These are phyloP conservation scores for Aspergillus novoparasiticus DNA, from an alignment of 2,329 filamentous ascomycete genomes.

Conservation along the genomic window DNA sequence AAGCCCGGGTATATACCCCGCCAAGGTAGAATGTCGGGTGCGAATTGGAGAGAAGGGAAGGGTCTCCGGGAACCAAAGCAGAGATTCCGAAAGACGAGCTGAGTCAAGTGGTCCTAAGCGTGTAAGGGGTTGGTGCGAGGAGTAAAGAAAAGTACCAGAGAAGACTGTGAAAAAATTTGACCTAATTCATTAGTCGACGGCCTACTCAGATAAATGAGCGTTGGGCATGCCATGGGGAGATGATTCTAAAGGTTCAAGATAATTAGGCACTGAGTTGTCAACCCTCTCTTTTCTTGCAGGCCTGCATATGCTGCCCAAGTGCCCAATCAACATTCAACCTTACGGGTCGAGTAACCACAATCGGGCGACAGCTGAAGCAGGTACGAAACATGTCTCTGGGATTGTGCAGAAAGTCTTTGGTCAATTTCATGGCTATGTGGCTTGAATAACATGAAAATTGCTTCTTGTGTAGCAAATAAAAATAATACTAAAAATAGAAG, in stretches of 20 bases:
- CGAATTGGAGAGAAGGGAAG: neutral
- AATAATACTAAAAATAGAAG: neutral
- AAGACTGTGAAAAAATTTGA: constrained; percentile 6
- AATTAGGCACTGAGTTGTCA: constrained; percentile 14
- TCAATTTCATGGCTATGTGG: neutral
- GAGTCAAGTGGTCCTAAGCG: constrained; percentile 14
- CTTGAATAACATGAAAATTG: neutral
- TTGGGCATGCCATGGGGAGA: constrained; percentile 11
- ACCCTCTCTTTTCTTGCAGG: constrained; percentile 7
- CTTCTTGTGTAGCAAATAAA: neutral
- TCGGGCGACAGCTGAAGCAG: neutral
- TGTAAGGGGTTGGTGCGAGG: constrained; percentile 1
- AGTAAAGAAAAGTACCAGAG: constrained; percentile 3
- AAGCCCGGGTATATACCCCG: neutral
- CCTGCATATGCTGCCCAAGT: constrained; percentile 23
- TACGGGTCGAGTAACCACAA: neutral
- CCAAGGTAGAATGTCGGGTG: neutral
- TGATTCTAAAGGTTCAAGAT: neutral
- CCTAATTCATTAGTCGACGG: constrained; percentile 7
- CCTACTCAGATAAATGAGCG: constrained; percentile 11
- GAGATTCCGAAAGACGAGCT: constrained; percentile 12
- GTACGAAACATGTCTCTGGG: neutral
- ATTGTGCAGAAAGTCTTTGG: neutral
- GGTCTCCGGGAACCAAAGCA: neutral
- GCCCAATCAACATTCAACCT: constrained; percentile 22